Percentiles rank a stretch among this genome's conserved stretches.
Conservation (phyloP, 805 yeast genomes). For the Priceomyces medius region DNA sequence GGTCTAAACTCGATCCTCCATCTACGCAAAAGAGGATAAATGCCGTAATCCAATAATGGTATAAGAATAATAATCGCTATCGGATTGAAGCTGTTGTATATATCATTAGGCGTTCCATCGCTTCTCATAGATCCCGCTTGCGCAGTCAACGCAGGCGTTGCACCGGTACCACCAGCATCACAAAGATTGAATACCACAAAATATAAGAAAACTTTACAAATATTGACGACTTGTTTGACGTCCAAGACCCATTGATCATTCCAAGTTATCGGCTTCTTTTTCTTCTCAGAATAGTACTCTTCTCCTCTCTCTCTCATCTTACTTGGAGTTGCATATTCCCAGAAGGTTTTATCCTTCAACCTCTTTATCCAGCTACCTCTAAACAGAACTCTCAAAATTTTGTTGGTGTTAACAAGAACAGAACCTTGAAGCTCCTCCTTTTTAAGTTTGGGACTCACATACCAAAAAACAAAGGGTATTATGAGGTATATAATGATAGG, state of each 20-base stretch:
- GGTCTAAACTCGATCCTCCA: slow-evolving; percentile 41
- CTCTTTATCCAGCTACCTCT: slow-evolving; percentile 45
- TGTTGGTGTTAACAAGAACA: slow-evolving; percentile 42
- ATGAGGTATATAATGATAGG: slow-evolving; percentile 38
- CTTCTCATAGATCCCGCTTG: slow-evolving; percentile 56
- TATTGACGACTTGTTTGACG: slow-evolving; percentile 40
- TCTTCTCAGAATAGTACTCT: slow-evolving; percentile 30
- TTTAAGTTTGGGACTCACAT: slow-evolving; percentile 28
- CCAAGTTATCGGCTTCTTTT: slow-evolving; percentile 34
- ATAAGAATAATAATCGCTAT: slow-evolving; percentile 51
- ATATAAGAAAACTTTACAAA: slow-evolving; percentile 47
- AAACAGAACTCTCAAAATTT: slow-evolving; percentile 42
- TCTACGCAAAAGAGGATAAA: slow-evolving; percentile 50
- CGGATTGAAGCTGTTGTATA: slow-evolving; percentile 55
- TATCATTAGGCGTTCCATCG: slow-evolving; percentile 55
- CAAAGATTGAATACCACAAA: slow-evolving; percentile 38
- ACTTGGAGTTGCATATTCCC: slow-evolving; percentile 50
- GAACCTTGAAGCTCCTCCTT: slow-evolving; percentile 45
- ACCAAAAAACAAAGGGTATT: slow-evolving; percentile 29
- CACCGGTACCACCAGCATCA: slow-evolving; percentile 38
- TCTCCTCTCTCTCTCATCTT: slow-evolving; percentile 45
- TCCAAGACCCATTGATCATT: slow-evolving; percentile 50
- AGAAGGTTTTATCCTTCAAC: slow-evolving; percentile 38
- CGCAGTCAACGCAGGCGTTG: slow-evolving; percentile 37
- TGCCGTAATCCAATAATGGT: slow-evolving; percentile 47